These are phyloP conservation scores for Fusarium dlaminii DNA, from an alignment of 2,329 filamentous ascomycete species.

Conservation along the genomic window DNA sequence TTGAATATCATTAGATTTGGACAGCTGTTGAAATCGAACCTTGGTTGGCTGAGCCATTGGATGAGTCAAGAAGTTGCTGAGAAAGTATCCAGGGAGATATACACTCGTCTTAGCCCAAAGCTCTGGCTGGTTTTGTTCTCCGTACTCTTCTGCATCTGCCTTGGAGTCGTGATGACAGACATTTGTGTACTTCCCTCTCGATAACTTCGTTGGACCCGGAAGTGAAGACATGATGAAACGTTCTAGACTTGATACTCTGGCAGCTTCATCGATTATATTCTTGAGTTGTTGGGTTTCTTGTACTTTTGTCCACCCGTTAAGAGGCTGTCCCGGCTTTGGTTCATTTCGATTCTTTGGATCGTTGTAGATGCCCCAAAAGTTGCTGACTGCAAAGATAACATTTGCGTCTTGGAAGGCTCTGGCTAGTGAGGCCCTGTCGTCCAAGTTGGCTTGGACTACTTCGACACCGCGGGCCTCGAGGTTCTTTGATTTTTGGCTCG, in stretches of 20 bases:
- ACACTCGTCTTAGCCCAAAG: conserved; percentile 9
- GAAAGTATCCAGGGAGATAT: background rate
- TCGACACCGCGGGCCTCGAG: background rate
- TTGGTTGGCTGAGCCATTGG: conserved; percentile 6
- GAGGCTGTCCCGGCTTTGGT: background rate
- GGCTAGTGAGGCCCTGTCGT: background rate
- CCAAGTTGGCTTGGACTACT: conserved; percentile 1
- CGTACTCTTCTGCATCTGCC: background rate
- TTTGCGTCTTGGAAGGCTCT: background rate
- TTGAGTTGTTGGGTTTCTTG: conserved; percentile 4
- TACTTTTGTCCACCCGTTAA: background rate
- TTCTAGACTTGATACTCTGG: background rate
- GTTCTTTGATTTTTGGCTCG: background rate
- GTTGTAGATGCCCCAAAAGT: conserved; percentile 7
- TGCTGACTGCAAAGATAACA: background rate
- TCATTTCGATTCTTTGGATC: background rate
- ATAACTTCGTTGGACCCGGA: background rate
- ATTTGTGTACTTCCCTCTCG: background rate
- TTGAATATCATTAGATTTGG: background rate
- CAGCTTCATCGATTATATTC: conserved; percentile 3
- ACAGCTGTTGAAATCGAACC: background rate
- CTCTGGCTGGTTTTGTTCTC: background rate
- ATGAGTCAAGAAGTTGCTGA: background rate
- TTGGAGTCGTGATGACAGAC: conserved; percentile 2
- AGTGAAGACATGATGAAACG: conserved; percentile 3